A percentile compares a stretch with the other conserved stretches of the same genome.
Evolutionary conservation across 2,329 filamentous ascomycete genomes (phyloP).

Genomic region (Scedosporium aurantiacum): DNA sequence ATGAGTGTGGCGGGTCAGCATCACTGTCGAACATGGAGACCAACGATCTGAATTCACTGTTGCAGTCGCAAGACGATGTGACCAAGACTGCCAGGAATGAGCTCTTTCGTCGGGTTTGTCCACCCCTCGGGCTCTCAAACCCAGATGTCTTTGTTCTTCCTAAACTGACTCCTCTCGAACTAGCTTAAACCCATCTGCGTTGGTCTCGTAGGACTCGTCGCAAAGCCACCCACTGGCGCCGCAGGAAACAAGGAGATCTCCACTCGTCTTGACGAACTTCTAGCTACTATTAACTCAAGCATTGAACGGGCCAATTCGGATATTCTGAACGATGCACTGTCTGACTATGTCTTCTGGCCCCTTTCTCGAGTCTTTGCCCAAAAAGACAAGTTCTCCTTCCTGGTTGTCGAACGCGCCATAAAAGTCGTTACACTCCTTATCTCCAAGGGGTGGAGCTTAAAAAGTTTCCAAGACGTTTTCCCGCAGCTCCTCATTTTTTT

Average conservation of each 20-base stretch:
- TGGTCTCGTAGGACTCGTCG: slow-evolving; percentile 45
- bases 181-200: slow-evolving; percentile 55
- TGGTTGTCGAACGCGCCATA: slow-evolving; percentile 64
- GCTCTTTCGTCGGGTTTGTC: slow-evolving; percentile 25
- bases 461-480: slow-evolving; percentile 59
- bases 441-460: slow-evolving; percentile 64
- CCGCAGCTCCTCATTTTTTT: slow-evolving; percentile 80
- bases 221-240: slow-evolving; percentile 33
- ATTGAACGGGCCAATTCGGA: slow-evolving; percentile 27
- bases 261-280: slow-evolving; percentile 32
- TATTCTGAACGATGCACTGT: slow-evolving; percentile 66
- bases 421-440: slow-evolving; percentile 66
- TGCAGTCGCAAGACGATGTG: neutral
- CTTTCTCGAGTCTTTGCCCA: slow-evolving; percentile 75
- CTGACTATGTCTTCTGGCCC: slow-evolving; percentile 92
- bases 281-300: slow-evolving; percentile 33
- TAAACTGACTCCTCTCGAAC: neutral
- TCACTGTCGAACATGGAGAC: slow-evolving; percentile 1
- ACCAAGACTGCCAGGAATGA: slow-evolving; percentile 17
- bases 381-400: slow-evolving; percentile 59
- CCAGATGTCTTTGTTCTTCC: neutral
- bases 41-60: neutral
- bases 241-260: slow-evolving; percentile 32
- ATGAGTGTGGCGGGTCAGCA: neutral
- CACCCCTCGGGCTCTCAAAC: neutral